phyloP scores from a whole-genome alignment of 1,284 basidiomycete genomes.

The Leccinum glutinopallens region DNA sequence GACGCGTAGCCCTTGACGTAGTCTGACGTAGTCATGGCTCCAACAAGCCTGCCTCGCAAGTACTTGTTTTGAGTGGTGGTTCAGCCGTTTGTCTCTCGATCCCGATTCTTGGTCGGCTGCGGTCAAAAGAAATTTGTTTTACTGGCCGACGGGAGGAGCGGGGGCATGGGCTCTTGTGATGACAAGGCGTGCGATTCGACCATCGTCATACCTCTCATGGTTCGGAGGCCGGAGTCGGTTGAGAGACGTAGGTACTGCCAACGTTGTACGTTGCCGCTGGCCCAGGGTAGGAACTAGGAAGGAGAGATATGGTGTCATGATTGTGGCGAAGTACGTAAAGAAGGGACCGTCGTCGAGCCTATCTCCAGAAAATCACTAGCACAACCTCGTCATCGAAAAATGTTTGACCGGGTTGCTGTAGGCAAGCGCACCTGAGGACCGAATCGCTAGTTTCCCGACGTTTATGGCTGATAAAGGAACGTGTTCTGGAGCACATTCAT shows the following conservation, averaged over 20 bases:
- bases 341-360: slow-evolving; percentile 74
- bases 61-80: slow-evolving; percentile 93
- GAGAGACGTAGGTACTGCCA: slow-evolving; percentile 19
- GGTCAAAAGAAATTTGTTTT: slow-evolving; percentile 88
- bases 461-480: slow-evolving; percentile 69
- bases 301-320: slow-evolving; percentile 52
- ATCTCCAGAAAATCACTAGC: slow-evolving; percentile 77
- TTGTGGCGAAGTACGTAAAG: slow-evolving; percentile 52
- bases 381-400: slow-evolving; percentile 1
- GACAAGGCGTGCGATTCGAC: slow-evolving; percentile 18
- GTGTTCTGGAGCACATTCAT: slow-evolving; percentile 48
- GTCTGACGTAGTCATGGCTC: slow-evolving; percentile 96
- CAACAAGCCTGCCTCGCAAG: slow-evolving; percentile 82
- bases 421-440: slow-evolving; percentile 64
- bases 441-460: slow-evolving; percentile 78
- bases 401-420: background rate
- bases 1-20: slow-evolving; percentile 85
- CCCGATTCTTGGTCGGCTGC: slow-evolving; percentile 95
- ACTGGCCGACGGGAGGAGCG: slow-evolving; percentile 65
- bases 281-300: slow-evolving; percentile 33
- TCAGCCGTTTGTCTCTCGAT: slow-evolving; percentile 87
- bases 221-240: slow-evolving; percentile 25
- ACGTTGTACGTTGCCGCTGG: slow-evolving; percentile 14
- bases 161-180: slow-evolving; percentile 32
- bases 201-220: slow-evolving; percentile 16